Percentiles rank a stretch among this genome's conserved stretches.
These are phyloP conservation scores for Phytopythium helicoides DNA, from an alignment of 352 stramenopile genomes.

Conservation along the genomic window DNA sequence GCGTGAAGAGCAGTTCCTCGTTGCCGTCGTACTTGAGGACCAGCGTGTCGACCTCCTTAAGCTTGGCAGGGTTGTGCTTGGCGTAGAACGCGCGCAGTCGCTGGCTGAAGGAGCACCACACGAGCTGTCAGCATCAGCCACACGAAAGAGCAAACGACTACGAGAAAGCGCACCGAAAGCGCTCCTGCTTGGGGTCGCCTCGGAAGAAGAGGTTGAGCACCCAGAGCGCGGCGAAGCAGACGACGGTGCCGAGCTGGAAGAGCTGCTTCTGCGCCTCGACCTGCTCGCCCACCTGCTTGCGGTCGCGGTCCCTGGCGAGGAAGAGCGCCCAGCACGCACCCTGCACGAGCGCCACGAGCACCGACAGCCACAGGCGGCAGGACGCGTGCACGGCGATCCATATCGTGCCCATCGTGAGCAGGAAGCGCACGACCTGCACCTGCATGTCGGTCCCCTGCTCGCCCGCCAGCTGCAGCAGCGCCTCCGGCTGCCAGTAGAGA, in stretches of 20 bases:
- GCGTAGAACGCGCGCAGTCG: constrained; percentile 64
- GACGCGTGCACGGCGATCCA: constrained; percentile 31
- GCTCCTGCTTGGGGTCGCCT: constrained; percentile 27
- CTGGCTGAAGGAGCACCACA: constrained; percentile 19
- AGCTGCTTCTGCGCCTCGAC: constrained; percentile 42
- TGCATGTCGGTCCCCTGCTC: constrained; percentile 34
- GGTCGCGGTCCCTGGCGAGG: constrained; percentile 31
- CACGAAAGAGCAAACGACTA: constrained; percentile 2
- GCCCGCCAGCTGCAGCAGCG: constrained; percentile 33
- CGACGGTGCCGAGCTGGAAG: constrained; percentile 32
- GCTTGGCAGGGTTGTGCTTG: constrained; percentile 72
- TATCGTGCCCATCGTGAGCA: constrained; percentile 60
- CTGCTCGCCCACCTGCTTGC: constrained; percentile 24
- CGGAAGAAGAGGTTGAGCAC: constrained; percentile 50
- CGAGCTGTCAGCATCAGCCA: not conserved
- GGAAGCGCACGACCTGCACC: constrained; percentile 46
- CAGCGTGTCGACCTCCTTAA: constrained; percentile 57
- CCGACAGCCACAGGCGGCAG: constrained; percentile 41
- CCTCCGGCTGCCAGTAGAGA: constrained; percentile 49
- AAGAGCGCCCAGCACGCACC: constrained; percentile 48
- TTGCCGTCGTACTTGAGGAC: constrained; percentile 75
- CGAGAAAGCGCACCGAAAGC: constrained; percentile 39
- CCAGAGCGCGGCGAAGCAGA: constrained; percentile 45
- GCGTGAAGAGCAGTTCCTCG: constrained; percentile 73
- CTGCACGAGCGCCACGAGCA: constrained; percentile 52